Base-by-base conservation (phyloP, 768 basidiomycete species). In the Pleurotus tuber-regium region DNA sequence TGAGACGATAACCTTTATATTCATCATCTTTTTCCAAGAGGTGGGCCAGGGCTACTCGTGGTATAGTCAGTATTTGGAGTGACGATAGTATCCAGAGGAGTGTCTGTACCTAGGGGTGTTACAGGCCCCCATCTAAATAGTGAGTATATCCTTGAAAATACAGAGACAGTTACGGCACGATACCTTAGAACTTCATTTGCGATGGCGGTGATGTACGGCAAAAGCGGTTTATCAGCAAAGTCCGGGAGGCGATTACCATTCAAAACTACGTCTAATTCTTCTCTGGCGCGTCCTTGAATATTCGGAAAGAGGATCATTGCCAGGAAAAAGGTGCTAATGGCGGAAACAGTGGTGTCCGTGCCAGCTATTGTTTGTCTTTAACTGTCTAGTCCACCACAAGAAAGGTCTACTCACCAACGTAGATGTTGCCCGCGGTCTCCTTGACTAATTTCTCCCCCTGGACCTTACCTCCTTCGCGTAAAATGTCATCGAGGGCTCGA, bases 1-100 rank as follows among this genome's bases (percentile, higher is more conserved):
- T 77, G 36, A 80, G 75, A 28, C 63, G 63, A 52, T 72, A 71
- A 1, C 74, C 77, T 3, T 71, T 68, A 52, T 75, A 80, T 2
- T 68, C 60, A 52, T 80, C 78, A 35, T 80, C 76, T 48, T 66
- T 63, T 7, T 59, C 65, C 6, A 60, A 51, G 30, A 54, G 47
- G 39, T 72, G 71, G 1, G 72, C 68, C 5, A 70, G 58, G 21
- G 59, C 69, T 70, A 31, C n/a, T n/a, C n/a, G n/a, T n/a, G n/a
- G n/a, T n/a, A n/a, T n/a, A n/a, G n/a, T n/a, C n/a, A n/a, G n/a
- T n/a, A n/a, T n/a, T n/a, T n/a, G n/a, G n/a, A 23, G 12, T 7
- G 9, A 35, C n/a, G 11, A 25, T 10, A 48, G 19, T 30, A 18
- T 19, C 16, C 14, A 9, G 23, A 16, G 8, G 10, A 33, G 12